Evolutionary conservation across 1,284 basidiomycete species (phyloP), one percentile per base, ranked within the genome.

Genomic region (Rhodotorula sp.): DNA sequence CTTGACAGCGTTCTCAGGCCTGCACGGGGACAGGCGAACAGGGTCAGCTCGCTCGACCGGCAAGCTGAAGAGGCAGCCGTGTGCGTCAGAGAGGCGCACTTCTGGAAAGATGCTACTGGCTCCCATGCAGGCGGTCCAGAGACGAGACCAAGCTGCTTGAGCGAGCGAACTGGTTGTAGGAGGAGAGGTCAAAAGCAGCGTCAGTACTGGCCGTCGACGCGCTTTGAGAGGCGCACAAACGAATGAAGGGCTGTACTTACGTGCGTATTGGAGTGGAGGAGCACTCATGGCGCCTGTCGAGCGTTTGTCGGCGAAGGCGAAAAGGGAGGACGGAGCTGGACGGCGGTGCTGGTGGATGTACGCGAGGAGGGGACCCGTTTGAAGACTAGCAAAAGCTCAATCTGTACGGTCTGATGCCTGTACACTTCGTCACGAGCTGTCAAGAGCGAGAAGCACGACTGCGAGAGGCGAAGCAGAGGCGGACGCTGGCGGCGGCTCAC

Each of bases 121-220:
- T 83, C 80, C 80, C 93, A 97, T 74, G 86, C 84, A 62, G 94
- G 92, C 24, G 87, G 84, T 53, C 90, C 91, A 71, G 88, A 86
- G 78, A 92, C 87, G 77, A 98, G 86, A 73, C 91, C 92, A 69
- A 94, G 84, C 67, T 86, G 86, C 87, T 96, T 98, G 86, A 95
- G 93, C 60, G 94, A 90, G 80, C 94, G 91, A 84, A 88, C 92
- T 93, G 78, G 8, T 24, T n/a, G 48, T n/a, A 26, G 57, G 24
- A 10, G 24, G 16, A 53, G 55, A 24, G 34, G 18, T 44, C 24
- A 31, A 44, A 15, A n/a, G 47, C 20, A 40, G 31, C 44, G n/a
- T 26, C 31, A 28, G 31, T 50, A 34, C 34, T 20, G 59, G 2
- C 24, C 8, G 5, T 53, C 15, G 26, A 50, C 30, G 51, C 15